phyloP scores from a whole-genome alignment of 192 early-diverging fungal genomes.

The Mortierella alpina region DNA sequence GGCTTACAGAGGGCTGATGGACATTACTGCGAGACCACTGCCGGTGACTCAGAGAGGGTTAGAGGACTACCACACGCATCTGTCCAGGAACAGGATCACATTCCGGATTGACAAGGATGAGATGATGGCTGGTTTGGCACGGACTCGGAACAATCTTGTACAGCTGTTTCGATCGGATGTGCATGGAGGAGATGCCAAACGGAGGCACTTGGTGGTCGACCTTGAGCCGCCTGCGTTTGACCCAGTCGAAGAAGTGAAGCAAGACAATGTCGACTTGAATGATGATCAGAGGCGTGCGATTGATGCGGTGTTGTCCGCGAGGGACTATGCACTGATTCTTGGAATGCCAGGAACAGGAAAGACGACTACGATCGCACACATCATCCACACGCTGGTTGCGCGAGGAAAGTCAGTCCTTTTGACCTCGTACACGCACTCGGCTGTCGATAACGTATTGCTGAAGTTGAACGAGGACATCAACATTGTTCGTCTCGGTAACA shows the following conservation, averaged over 20 bases:
- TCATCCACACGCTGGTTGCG: constrained; percentile 75
- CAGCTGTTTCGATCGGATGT: constrained; percentile 67
- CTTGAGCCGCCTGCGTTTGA: constrained; percentile 75
- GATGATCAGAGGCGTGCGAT: constrained; percentile 76
- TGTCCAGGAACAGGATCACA: constrained; percentile 51
- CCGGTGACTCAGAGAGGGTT: neutral
- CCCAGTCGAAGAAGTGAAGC: neutral
- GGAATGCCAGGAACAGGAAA: constrained; percentile 99
- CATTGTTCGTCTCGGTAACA: constrained; percentile 82
- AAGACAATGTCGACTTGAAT: constrained; percentile 67
- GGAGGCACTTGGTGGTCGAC: constrained; percentile 85
- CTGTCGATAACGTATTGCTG: constrained; percentile 91
- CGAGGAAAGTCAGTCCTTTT: constrained; percentile 83
- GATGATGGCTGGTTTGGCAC: constrained; percentile 71
- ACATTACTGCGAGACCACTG: neutral
- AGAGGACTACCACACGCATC: constrained; percentile 30
- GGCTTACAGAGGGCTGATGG: constrained; percentile 57
- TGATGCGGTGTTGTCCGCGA: constrained; percentile 75
- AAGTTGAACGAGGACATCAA: constrained; percentile 81
- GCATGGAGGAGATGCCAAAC: constrained; percentile 60
- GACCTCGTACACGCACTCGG: constrained; percentile 91
- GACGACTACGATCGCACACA: constrained; percentile 86
- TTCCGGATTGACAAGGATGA: constrained; percentile 92
- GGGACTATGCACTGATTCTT: constrained; percentile 90
- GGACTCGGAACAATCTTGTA: constrained; percentile 82